Base-by-base conservation (phyloP, 164 flowering plant species). In the Saururus chinensis region DNA sequence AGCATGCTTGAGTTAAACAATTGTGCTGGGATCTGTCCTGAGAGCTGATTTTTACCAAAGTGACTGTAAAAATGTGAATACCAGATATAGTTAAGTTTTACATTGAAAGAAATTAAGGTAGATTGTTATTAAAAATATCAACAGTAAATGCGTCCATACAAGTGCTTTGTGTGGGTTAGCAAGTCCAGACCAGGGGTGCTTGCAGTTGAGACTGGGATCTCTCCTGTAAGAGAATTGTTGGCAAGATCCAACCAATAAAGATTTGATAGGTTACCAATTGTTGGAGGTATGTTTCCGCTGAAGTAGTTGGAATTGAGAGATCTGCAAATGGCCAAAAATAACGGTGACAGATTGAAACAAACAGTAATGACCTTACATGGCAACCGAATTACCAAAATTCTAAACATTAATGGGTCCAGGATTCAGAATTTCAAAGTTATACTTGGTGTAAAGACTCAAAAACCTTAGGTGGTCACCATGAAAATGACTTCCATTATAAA, bases 171-270 rank as follows among this genome's bases (percentile, higher is more conserved):
- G 40, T 79, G 73, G 37, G 70, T 61, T 37, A 92, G 92, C 37
- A 63, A 82, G 69, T 92, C 96, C 68, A 92, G 70, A 30, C 98
- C 98, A 11, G 91, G 85, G 52, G 77, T 25, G 19, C 59, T 62
- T 52, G 42, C 12, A 37, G 83, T 76, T 55, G 98, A 89, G 66
- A 89, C 77, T 9, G 98, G 96, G 37, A 92, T 21, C n/a, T 81
- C 0, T 66, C 96, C 98, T 48, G 68, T 78, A 64, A 92, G 67
- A 75, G 82, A 82, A 71, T 92, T 92, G 60, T 89, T 93, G n/a
- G 98, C 87, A 48, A 89, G 54, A 71, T 92, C 98, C 62, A 92
- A 72, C 96, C 96, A 92, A 71, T 84, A 85, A 25, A 92, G 76
- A 16, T 89, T 73, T 25, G 86, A 75, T 40, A 89, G 88, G 21